A percentile compares a stretch with the other conserved stretches of the same genome.
These are phyloP conservation scores for Fusarium concolor DNA, from an alignment of 2,329 filamentous ascomycete species.

Conservation along the genomic window DNA sequence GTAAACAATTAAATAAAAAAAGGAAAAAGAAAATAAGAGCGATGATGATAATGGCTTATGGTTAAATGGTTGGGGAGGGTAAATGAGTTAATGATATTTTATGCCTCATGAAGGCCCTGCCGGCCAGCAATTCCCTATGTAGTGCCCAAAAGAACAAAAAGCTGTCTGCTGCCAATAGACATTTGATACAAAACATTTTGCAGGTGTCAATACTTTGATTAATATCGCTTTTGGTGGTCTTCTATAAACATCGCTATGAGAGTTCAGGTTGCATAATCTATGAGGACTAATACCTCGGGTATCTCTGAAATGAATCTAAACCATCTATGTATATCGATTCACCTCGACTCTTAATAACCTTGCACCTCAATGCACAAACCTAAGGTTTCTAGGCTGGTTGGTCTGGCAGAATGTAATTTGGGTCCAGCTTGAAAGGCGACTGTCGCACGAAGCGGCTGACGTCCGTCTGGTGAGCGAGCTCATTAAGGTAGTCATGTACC, in stretches of 20 bases:
- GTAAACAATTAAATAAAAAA: slow-evolving; percentile 67
- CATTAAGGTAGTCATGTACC: slow-evolving; percentile 72
- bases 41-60: slow-evolving; percentile 51
- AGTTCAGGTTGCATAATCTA: neutral
- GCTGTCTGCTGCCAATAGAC: slow-evolving; percentile 34
- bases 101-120: slow-evolving; percentile 42
- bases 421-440: slow-evolving; percentile 60
- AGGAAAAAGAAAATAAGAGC: slow-evolving; percentile 33
- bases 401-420: slow-evolving; percentile 39
- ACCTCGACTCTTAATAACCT: neutral
- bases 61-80: slow-evolving; percentile 47
- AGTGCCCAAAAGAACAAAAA: slow-evolving; percentile 34
- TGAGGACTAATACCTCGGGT: slow-evolving; percentile 31
- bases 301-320: slow-evolving; percentile 25
- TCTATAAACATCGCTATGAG: neutral
- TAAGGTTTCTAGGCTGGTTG: neutral
- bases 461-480: slow-evolving; percentile 65
- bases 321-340: neutral
- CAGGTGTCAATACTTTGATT: neutral
- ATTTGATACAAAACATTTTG: slow-evolving; percentile 33
- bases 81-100: slow-evolving; percentile 48
- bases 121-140: slow-evolving; percentile 38
- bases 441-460: slow-evolving; percentile 71
- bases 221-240: neutral
- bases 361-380: neutral